These are phyloP conservation scores for Jackrogersella multiformis DNA, from an alignment of 495 filamentous ascomycete species.

Conservation along the genomic window DNA sequence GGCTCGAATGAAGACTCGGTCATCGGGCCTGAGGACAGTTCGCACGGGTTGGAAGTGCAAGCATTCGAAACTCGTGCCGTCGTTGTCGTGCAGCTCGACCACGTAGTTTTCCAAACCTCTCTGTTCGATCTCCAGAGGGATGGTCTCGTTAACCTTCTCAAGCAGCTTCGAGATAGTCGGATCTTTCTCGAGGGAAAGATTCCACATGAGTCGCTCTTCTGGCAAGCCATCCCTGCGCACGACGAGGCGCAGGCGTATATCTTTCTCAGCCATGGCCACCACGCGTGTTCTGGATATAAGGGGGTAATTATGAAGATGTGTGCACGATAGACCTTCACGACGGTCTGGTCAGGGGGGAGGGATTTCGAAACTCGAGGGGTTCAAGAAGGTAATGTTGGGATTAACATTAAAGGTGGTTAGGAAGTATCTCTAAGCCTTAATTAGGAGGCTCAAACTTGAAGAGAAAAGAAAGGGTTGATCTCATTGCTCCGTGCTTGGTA, in stretches of 20 bases:
- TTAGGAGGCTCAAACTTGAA: not conserved
- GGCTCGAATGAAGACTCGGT: slow-evolving; percentile 86
- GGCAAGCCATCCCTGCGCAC: slow-evolving; percentile 86
- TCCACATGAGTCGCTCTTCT: slow-evolving; percentile 78
- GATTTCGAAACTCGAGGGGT: not conserved
- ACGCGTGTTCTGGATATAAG: not conserved
- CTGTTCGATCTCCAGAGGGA: slow-evolving; percentile 82
- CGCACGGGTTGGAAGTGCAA: slow-evolving; percentile 83
- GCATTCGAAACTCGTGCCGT: slow-evolving; percentile 78
- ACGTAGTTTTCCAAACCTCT: slow-evolving; percentile 95
- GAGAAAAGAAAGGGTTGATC: not conserved
- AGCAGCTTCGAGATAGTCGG: slow-evolving; percentile 82
- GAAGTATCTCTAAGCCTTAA: not conserved
- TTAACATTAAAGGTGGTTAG: not conserved
- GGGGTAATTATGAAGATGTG: not conserved
- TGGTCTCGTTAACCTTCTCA: slow-evolving; percentile 80
- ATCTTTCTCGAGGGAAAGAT: slow-evolving; percentile 63
- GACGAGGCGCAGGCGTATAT: slow-evolving; percentile 83
- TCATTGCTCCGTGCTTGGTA: not conserved
- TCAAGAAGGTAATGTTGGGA: not conserved
- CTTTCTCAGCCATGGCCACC: slow-evolving; percentile 37
- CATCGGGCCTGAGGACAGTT: slow-evolving; percentile 79
- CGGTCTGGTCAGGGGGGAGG: not conserved
- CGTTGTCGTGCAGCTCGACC: slow-evolving; percentile 71
- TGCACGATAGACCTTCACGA: not conserved